phyloP scores from a whole-genome alignment of 805 yeast genomes.

The Cyberlindnera xylosilytica region DNA sequence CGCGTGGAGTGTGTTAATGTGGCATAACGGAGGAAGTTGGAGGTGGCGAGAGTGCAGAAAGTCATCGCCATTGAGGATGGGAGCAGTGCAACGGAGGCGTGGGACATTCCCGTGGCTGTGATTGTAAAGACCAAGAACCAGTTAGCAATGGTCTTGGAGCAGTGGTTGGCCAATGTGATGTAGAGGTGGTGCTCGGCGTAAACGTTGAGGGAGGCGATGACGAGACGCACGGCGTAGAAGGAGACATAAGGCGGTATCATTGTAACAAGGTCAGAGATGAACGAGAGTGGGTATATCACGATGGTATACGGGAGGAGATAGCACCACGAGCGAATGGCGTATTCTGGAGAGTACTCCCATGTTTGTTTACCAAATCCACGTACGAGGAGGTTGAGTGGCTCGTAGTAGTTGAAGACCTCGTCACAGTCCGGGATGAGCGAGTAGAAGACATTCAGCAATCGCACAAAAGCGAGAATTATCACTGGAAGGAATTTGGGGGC shows the following conservation, averaged over 20 bases:
- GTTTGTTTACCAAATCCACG: slow-evolving; percentile 90
- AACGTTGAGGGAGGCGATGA: slow-evolving; percentile 39
- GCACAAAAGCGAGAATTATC: slow-evolving; percentile 21
- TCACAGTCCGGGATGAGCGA: slow-evolving; percentile 89
- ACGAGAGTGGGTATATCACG: slow-evolving; percentile 22
- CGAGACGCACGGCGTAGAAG: slow-evolving; percentile 54
- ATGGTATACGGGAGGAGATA: slow-evolving; percentile 50
- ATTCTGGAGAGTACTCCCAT: slow-evolving; percentile 94
- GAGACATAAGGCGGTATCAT: slow-evolving; percentile 23
- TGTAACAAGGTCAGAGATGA: slow-evolving; percentile 4
- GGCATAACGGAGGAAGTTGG: slow-evolving; percentile 34
- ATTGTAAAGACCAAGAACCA: slow-evolving; percentile 64
- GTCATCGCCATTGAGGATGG: slow-evolving; percentile 80
- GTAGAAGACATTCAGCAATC: slow-evolving; percentile 43
- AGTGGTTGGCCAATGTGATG: slow-evolving; percentile 34
- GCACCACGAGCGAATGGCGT: slow-evolving; percentile 83
- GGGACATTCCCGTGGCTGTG: slow-evolving; percentile 79
- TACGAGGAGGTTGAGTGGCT: slow-evolving; percentile 74
- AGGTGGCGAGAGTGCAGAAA: slow-evolving; percentile 42
- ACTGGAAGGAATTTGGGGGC: slow-evolving; percentile 1
- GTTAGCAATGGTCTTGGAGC: slow-evolving; percentile 33
- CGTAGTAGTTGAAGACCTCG: slow-evolving; percentile 92
- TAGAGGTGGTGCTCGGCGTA: slow-evolving; percentile 53
- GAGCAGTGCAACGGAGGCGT: slow-evolving; percentile 79
- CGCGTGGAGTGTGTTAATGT: slow-evolving; percentile 11